Evolutionary conservation across 495 filamentous ascomycete genomes (phyloP), one percentile per base, ranked within the genome.

Genomic region (Xylaria longipes): DNA sequence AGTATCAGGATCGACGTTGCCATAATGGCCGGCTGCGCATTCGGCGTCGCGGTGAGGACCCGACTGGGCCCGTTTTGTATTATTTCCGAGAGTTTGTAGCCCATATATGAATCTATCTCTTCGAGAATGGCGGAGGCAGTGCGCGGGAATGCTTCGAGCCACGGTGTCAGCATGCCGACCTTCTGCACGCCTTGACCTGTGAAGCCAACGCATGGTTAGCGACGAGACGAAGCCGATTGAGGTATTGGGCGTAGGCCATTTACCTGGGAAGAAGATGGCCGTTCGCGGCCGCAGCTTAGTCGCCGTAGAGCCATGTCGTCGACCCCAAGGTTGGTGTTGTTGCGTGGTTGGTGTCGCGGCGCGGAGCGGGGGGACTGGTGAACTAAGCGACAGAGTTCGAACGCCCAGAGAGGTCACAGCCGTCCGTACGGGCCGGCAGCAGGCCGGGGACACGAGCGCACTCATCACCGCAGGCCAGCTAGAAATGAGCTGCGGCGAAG

Each of bases 1-100:
- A 98, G 89, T 72, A 98, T 97, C 31, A 97, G 84, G 75, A 98
- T 88, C 31, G 93, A 97, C 6, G 94, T 94, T 17, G 95, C 93
- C 91, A 99, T 95, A 80, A 98, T 96, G 60, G 96, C 95, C 0
- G 96, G 96, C 80, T 99, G 96, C 12, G 96, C 91, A 76, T 97
- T 93, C 70, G 91, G 89, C 15, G 96, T 98, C 61, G 88, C 87
- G 46, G 93, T 95, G 69, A 99, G 87, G 25, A 83, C 83, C 27
- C 87, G 87, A 73, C 90, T 91, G 0, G 96, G 92, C 0, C 96
- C 95, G 1, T 93, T 82, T 43, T 89, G 87, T 74, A 99, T 97
- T 68, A 95, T 87, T n/a, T 84, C 83, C 43, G 93, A 93, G 33
- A 97, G 83, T 74, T 86, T 83, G 72, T 90, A 87, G 56, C 90